A percentile compares a stretch with the other conserved stretches of the same genome.
phyloP scores from a whole-genome alignment of 2,329 filamentous ascomycete genomes.

The Aspergillus sp. region DNA sequence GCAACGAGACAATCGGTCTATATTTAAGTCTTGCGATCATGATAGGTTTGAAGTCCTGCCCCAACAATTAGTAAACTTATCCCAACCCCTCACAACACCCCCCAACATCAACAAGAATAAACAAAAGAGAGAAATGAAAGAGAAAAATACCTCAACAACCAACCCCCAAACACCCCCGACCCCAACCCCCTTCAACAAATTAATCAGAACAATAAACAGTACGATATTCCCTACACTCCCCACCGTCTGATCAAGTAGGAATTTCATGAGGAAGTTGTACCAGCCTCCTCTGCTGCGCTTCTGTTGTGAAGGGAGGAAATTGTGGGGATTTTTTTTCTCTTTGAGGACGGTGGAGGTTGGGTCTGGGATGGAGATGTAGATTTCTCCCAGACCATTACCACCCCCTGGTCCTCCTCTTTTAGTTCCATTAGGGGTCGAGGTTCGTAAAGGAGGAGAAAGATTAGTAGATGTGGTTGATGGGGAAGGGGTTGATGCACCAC shows the following conservation, averaged over 20 bases:
- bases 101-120: too few relatives aligned
- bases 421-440: neutral
- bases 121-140: neutral
- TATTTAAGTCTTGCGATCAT: slow-evolving; percentile 70
- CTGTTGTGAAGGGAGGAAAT: too few relatives aligned
- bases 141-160: slow-evolving; percentile 33
- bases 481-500: neutral
- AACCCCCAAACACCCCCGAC: slow-evolving; percentile 31
- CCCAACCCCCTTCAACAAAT: slow-evolving; percentile 39
- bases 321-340: slow-evolving; percentile 5
- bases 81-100: too few relatives aligned
- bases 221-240: slow-evolving; percentile 59
- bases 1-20: slow-evolving; percentile 69
- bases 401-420: neutral
- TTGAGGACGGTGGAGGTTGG: slow-evolving; percentile 1
- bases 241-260: slow-evolving; percentile 59
- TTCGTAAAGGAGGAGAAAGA: too few relatives aligned
- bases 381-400: neutral
- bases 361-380: neutral
- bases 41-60: slow-evolving; percentile 62
- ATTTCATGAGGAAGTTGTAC: slow-evolving; percentile 54
- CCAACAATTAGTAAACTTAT: too few relatives aligned
- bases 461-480: too few relatives aligned
- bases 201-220: slow-evolving; percentile 59
- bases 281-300: slow-evolving; percentile 42